These are phyloP conservation scores for Pugionium cornutum DNA, from an alignment of 345 rosid species.

Conservation along the genomic window DNA sequence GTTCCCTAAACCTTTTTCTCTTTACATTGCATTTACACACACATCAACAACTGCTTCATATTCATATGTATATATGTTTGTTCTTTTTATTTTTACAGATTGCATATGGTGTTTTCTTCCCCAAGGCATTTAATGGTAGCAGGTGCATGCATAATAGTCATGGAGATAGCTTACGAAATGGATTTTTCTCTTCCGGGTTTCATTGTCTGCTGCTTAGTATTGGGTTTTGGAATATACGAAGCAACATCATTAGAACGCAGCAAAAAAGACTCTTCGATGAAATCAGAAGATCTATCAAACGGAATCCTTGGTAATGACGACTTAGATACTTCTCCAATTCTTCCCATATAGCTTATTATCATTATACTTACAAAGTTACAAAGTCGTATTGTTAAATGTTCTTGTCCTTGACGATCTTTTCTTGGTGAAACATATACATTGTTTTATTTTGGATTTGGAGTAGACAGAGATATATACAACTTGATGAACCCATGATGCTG, in stretches of 20 bases:
- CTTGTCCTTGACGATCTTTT: constrained; percentile 22
- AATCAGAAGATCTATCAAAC: constrained; percentile 50
- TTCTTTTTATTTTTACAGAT: constrained; percentile 45
- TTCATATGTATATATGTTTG: background rate
- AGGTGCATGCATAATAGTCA: constrained; percentile 74
- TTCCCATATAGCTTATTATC: constrained; percentile 32
- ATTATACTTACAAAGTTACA: constrained; percentile 5
- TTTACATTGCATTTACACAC: background rate
- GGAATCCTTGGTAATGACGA: constrained; percentile 59
- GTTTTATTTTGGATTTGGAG: background rate
- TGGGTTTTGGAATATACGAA: constrained; percentile 85
- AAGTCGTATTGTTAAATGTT: constrained; percentile 7
- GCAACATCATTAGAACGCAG: constrained; percentile 76
- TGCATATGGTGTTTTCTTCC: constrained; percentile 99
- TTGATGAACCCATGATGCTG: background rate
- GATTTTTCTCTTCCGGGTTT: constrained; percentile 88
- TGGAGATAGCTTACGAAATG: constrained; percentile 81
- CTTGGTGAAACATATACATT: background rate
- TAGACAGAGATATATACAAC: background rate
- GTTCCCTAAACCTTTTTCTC: constrained; percentile 45
- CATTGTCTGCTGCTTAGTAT: constrained; percentile 65
- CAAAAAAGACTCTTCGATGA: constrained; percentile 56
- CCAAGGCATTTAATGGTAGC: constrained; percentile 92
- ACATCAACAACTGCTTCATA: background rate
- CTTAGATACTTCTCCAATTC: constrained; percentile 36